These are phyloP conservation scores for Tolypocladium nubicola DNA, from an alignment of 2,329 filamentous ascomycete species.

Conservation along the genomic window DNA sequence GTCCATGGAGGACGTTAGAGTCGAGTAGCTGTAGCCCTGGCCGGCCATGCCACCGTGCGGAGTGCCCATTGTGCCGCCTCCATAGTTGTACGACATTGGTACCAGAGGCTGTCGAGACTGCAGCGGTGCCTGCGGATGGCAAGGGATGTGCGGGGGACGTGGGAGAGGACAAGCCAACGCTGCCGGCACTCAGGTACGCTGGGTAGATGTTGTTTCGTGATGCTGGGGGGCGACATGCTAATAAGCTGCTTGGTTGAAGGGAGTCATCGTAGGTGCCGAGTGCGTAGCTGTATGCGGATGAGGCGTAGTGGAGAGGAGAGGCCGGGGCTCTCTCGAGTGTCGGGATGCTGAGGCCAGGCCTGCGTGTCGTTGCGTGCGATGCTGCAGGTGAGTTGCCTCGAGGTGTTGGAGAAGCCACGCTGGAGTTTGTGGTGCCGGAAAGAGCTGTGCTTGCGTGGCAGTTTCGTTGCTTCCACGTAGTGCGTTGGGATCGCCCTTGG, in stretches of 20 bases:
- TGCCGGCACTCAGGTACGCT: neutral
- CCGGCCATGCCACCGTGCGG: neutral
- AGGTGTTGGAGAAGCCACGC: neutral
- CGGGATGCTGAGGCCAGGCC: neutral
- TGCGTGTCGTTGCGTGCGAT: no score
- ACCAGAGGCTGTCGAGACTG: neutral
- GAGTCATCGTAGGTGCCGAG: neutral
- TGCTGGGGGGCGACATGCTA: neutral
- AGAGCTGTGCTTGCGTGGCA: neutral
- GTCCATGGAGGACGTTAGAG: neutral
- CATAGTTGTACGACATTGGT: neutral
- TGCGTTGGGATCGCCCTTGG: neutral
- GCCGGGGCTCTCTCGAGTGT: neutral
- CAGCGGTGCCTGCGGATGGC: neutral
- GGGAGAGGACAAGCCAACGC: neutral
- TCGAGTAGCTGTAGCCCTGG: constrained; percentile 2
- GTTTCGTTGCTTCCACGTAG: no score
- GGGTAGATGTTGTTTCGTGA: neutral
- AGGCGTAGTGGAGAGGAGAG: neutral
- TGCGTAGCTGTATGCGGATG: neutral
- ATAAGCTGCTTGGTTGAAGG: neutral
- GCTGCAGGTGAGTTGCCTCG: neutral
- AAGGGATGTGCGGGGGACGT: neutral
- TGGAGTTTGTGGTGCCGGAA: neutral
- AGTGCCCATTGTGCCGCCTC: neutral